Evolutionary conservation across 1,284 basidiomycete genomes (phyloP).

Genomic region (Ganoderma multipileum): DNA sequence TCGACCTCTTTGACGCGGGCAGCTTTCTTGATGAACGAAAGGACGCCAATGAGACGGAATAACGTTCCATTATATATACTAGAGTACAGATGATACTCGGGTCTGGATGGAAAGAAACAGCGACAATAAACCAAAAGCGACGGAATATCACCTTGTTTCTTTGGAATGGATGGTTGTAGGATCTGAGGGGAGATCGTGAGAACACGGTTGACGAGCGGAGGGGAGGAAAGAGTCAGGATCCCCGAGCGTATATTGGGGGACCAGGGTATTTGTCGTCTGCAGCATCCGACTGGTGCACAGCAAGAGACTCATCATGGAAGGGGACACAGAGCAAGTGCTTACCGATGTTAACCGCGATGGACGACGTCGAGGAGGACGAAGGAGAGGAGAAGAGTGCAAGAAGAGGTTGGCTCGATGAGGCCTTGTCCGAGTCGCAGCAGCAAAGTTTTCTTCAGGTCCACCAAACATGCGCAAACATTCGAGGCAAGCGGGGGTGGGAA

Average conservation of each 20-base stretch:
- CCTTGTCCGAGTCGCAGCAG: background rate
- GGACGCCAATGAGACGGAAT: background rate
- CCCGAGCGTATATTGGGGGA: slow-evolving; percentile 40
- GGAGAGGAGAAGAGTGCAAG: background rate
- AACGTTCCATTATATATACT: background rate
- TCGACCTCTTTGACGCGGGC: background rate
- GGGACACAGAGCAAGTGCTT: background rate
- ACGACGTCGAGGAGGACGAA: background rate
- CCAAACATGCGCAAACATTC: background rate
- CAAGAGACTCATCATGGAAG: slow-evolving; percentile 38
- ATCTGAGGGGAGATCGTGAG: background rate
- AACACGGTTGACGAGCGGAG: too few relatives aligned
- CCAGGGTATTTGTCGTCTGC: slow-evolving; percentile 37
- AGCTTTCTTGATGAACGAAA: background rate
- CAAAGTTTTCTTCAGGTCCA: background rate
- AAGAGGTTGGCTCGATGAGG: too few relatives aligned
- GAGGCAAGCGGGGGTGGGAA: background rate
- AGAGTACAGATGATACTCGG: too few relatives aligned
- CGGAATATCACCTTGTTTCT: background rate
- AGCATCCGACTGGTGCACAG: slow-evolving; percentile 43
- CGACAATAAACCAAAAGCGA: too few relatives aligned
- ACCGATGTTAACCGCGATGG: background rate
- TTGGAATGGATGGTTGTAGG: background rate
- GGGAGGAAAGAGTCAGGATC: slow-evolving; percentile 32
- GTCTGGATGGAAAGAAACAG: background rate